Base-by-base conservation (phyloP, 2,329 filamentous ascomycete species). In the Phialemoniopsis sp. region DNA sequence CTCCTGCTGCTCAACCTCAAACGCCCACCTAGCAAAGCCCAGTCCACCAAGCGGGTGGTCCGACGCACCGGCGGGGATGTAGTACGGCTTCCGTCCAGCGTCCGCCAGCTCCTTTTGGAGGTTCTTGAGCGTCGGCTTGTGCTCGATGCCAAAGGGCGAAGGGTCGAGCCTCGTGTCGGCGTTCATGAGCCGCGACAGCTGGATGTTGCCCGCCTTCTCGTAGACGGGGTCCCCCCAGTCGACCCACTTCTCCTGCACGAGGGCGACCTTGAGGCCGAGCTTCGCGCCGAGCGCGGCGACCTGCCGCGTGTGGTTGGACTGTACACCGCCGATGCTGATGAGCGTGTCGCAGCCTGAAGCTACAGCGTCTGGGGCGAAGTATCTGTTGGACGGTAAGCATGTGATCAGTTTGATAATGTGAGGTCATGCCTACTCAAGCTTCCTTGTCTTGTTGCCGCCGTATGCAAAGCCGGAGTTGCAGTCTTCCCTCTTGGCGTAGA, bases 401-500 rank as follows among this genome's bases (percentile, higher is more conserved):
- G 13, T 19, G 14, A n/a, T 19, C 14, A 8, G 33, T 6, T 9
- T 9, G 18, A 13, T 4, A 28, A 15, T 13, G n/a, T 18, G 8
- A 18, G 13, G 7, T 16, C 8, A 13, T 12, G 5, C 55, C 47
- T 55, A 77, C 67, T 87, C 82, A 3, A 86, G 68, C 58, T 86
- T 86, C 42, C 82, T 70, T 21, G 75, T 78, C 61, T 86, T 86
- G 65, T 86, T 86, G 38, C 80, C 82, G 29, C 82, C 82, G 51
- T 72, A 84, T 4, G 81, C 81, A 14, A 85, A 70, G 1, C 75
- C 77, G 2, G 79, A 83, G 61, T 83, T 85, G 53, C 80, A 78
- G 61, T 87, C 84, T 48, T 87, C 83, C 37, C 83, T 74, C 61
- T 87, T 87, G 38, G 83, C 82, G 54, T 79, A 87, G 46, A 87